These are phyloP conservation scores for Chamaenerion angustifolium DNA, from an alignment of 345 rosid species.

Conservation along the genomic window DNA sequence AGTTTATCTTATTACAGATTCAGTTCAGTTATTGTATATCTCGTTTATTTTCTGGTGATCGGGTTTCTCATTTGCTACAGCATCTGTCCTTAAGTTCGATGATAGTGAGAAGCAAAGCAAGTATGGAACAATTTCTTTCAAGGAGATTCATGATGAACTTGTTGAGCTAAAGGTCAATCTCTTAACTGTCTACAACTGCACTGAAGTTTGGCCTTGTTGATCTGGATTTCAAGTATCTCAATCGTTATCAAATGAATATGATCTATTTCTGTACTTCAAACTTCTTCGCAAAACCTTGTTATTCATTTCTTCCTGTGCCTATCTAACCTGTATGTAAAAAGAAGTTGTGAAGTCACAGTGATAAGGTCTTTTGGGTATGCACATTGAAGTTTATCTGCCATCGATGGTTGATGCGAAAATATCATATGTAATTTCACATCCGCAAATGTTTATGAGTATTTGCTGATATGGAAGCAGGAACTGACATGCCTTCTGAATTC, in stretches of 20 bases:
- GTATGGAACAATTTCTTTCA: slow-evolving; percentile 52
- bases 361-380: too few species aligned
- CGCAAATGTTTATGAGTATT: neutral
- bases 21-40: neutral
- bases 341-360: too few species aligned
- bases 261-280: too few species aligned
- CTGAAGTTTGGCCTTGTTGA: neutral
- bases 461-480: slow-evolving; percentile 60
- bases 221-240: too few species aligned
- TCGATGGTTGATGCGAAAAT: too few species aligned
- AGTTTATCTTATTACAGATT: neutral
- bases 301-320: too few species aligned
- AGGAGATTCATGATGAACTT: slow-evolving; percentile 55
- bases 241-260: too few species aligned
- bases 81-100: slow-evolving; percentile 60
- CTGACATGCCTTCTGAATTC: slow-evolving; percentile 52
- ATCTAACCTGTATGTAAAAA: neutral
- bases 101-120: slow-evolving; percentile 52
- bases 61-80: slow-evolving; percentile 28
- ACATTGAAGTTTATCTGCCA: neutral
- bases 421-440: neutral
- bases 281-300: too few species aligned
- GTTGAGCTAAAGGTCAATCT: slow-evolving; percentile 52
- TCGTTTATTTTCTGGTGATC: neutral
- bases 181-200: slow-evolving; percentile 1